These are phyloP conservation scores for Geotrichum reessii DNA, from an alignment of 1,139 yeast genomes.

Conservation along the genomic window DNA sequence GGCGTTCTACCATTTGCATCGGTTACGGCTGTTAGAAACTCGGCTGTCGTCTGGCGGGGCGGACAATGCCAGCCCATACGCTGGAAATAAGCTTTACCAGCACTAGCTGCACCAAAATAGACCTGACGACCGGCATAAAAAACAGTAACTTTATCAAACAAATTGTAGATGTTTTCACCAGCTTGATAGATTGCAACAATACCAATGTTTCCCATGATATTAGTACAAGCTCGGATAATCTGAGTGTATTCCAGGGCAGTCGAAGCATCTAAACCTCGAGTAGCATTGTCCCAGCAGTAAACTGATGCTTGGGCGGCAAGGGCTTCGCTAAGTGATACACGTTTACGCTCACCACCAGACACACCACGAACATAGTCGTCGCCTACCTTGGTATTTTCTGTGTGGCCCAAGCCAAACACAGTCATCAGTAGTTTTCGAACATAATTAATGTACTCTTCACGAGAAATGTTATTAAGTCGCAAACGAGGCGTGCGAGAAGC, in stretches of 20 bases:
- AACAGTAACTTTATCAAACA: constrained; percentile 58
- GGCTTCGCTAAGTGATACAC: constrained; percentile 59
- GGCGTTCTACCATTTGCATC: constrained; percentile 46
- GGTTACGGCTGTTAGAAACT: constrained; percentile 57
- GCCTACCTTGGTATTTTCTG: constrained; percentile 50
- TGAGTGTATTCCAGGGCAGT: constrained; percentile 61
- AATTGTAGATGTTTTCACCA: constrained; percentile 54
- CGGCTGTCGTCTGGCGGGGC: constrained; percentile 52
- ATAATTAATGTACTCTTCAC: constrained; percentile 44
- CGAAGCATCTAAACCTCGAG: constrained; percentile 65
- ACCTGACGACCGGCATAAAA: constrained; percentile 53
- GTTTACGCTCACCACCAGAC: constrained; percentile 57
- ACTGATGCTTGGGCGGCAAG: constrained; percentile 51
- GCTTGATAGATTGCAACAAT: constrained; percentile 56
- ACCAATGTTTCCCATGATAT: constrained; percentile 49
- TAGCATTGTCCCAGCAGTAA: constrained; percentile 66
- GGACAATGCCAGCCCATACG: constrained; percentile 57
- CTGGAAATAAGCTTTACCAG: constrained; percentile 49
- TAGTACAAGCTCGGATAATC: constrained; percentile 54
- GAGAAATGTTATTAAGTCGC: constrained; percentile 45
- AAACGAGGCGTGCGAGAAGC: constrained; percentile 51
- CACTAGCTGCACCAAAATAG: constrained; percentile 48
- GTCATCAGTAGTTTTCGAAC: constrained; percentile 47
- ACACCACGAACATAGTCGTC: constrained; percentile 55
- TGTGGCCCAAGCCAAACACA: constrained; percentile 51